Conservation (phyloP, 768 basidiomycete species). For the Neoboletus subvelutipes region DNA sequence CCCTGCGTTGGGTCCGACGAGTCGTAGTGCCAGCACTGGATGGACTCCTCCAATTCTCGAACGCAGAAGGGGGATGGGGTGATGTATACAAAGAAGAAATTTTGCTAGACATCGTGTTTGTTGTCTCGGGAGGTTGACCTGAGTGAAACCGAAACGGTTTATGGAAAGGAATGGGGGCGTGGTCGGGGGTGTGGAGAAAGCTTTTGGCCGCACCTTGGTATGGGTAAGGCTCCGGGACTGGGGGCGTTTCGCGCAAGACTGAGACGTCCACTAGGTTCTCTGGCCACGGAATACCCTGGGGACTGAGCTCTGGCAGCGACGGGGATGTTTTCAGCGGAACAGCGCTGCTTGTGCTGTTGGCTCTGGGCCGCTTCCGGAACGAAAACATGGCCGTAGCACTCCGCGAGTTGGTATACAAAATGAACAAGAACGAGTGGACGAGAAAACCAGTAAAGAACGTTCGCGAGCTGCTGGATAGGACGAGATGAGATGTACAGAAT, state of each 20-base stretch:
- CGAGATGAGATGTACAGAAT: slow-evolving; percentile 15
- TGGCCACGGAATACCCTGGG: slow-evolving; percentile 82
- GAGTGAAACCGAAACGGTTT: slow-evolving; percentile 68
- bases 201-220: slow-evolving; percentile 70
- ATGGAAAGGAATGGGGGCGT: slow-evolving; percentile 70
- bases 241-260: slow-evolving; percentile 51
- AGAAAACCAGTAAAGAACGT: slow-evolving; percentile 27
- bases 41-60: slow-evolving; percentile 52
- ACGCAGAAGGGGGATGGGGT: slow-evolving; percentile 55
- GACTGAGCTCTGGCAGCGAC: slow-evolving; percentile 73
- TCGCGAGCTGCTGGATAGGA: slow-evolving; percentile 15
- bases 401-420: slow-evolving; percentile 22
- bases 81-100: slow-evolving; percentile 76
- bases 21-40: slow-evolving; percentile 37
- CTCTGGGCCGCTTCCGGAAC: slow-evolving; percentile 63
- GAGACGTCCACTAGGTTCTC: slow-evolving; percentile 75
- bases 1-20: slow-evolving; percentile 63
- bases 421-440: slow-evolving; percentile 25
- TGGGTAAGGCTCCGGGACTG: slow-evolving; percentile 34
- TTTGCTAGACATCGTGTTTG: slow-evolving; percentile 38
- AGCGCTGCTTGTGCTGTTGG: slow-evolving; percentile 40
- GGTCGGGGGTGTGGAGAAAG: slow-evolving; percentile 55
- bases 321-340: slow-evolving; percentile 68
- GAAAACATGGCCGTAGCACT: slow-evolving; percentile 57
- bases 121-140: slow-evolving; percentile 33